A percentile compares a stretch with the other conserved stretches of the same genome.
Conservation (phyloP, 176 grass and related monocot genomes). For the Paspalum vaginatum region DNA sequence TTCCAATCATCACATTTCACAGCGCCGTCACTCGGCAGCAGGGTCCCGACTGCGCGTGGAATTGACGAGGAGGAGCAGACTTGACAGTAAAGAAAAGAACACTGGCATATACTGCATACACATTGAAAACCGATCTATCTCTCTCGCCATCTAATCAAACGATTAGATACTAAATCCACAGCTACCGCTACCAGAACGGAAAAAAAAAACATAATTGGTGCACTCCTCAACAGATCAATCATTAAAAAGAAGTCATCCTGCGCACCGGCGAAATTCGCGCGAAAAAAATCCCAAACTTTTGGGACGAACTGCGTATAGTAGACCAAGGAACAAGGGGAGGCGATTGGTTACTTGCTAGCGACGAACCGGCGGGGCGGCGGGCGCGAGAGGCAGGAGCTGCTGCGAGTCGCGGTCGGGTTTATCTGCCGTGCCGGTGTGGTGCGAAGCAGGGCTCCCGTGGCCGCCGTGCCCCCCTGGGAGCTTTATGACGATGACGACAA, state of each 20-base stretch:
- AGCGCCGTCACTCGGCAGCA: background rate
- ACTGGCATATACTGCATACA: background rate
- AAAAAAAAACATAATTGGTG: background rate
- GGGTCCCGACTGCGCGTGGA: background rate
- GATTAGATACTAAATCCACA: background rate
- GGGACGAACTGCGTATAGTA: background rate
- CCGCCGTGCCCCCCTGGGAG: too few relatives aligned
- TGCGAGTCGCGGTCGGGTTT: background rate
- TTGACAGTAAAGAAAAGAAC: background rate
- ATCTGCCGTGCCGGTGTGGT: background rate
- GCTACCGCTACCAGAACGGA: too few relatives aligned
- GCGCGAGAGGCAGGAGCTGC: background rate
- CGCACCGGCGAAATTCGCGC: background rate
- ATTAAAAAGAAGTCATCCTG: background rate
- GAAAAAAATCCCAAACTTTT: background rate
- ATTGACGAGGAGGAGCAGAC: background rate
- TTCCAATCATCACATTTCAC: too few relatives aligned
- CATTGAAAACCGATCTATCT: background rate
- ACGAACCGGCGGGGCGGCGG: background rate
- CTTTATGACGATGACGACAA: too few relatives aligned
- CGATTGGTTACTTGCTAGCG: constrained; percentile 8
- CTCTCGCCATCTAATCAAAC: background rate
- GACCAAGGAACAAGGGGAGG: background rate
- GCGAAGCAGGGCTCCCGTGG: too few relatives aligned
- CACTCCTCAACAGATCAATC: constrained; percentile 17